A percentile compares a stretch with the other conserved stretches of the same genome.
phyloP scores from a whole-genome alignment of 768 basidiomycete species.

The Boletus rubroflammeus region DNA sequence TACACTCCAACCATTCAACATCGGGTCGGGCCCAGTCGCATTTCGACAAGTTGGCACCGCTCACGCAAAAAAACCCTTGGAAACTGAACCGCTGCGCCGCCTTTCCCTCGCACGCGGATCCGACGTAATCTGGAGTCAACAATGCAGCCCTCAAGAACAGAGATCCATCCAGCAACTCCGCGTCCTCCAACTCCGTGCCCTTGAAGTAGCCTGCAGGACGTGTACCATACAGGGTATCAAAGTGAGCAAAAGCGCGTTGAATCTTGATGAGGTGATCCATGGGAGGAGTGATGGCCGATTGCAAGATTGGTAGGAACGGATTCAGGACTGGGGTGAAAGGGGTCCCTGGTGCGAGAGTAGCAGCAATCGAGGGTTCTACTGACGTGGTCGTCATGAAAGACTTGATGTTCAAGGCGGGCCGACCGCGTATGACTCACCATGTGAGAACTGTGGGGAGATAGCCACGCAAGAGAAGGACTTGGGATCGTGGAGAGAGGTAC shows the following conservation, averaged over 20 bases:
- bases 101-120: conserved; percentile 40
- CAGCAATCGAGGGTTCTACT: conserved; percentile 10
- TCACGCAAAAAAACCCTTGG: conserved; percentile 24
- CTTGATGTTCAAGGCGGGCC: conserved; percentile 30
- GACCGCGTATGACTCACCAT: conserved; percentile 31
- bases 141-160: conserved; percentile 27
- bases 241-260: conserved; percentile 36
- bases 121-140: conserved; percentile 31
- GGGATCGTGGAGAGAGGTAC: conserved; percentile 11
- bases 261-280: conserved; percentile 33
- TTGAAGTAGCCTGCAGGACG: conserved; percentile 26
- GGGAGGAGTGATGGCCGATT: conserved; percentile 36
- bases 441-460: conserved; percentile 23
- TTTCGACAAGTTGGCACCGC: too few relatives aligned
- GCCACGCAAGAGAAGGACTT: conserved; percentile 28
- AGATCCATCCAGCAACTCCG: conserved; percentile 33
- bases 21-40: too few relatives aligned
- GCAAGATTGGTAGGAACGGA: conserved; percentile 38
- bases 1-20: not conserved
- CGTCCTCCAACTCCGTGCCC: conserved; percentile 29
- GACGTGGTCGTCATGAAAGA: conserved; percentile 29
- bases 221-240: conserved; percentile 29
- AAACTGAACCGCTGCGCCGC: conserved; percentile 23
- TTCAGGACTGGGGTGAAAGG: conserved; percentile 24
- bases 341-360: not conserved